phyloP scores from a whole-genome alignment of 2,329 filamentous ascomycete genomes.

The Neofusicoccum cordaticola region DNA sequence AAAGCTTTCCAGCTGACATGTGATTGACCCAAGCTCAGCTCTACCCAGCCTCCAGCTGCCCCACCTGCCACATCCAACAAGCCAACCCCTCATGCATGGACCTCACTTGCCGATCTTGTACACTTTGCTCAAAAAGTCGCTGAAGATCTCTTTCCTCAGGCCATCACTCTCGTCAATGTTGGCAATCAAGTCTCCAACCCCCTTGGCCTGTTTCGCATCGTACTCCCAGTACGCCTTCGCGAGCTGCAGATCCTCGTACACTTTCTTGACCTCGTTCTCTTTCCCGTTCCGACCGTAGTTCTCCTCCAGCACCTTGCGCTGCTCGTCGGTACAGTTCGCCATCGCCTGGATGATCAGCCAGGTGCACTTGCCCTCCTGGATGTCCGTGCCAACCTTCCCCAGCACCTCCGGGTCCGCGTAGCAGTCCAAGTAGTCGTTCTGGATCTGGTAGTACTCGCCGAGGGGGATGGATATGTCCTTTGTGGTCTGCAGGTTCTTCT shows the following conservation, averaged over 20 bases:
- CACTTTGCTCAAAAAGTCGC: conserved; percentile 89
- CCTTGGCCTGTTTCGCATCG: conserved; percentile 78
- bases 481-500: conserved; percentile 82
- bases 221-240: conserved; percentile 81
- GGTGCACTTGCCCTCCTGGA: conserved; percentile 99
- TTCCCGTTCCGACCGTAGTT: conserved; percentile 93
- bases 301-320: conserved; percentile 81
- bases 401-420: conserved; percentile 90
- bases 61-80: not conserved
- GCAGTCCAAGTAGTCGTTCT: conserved; percentile 98
- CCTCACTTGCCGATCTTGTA: conserved; percentile 95
- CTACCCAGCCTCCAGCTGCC: no score
- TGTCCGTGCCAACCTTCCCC: conserved; percentile 98
- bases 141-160: conserved; percentile 85
- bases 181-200: conserved; percentile 72
- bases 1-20: no score
- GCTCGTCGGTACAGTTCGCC: conserved; percentile 73
- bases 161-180: conserved; percentile 81
- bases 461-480: conserved; percentile 93
- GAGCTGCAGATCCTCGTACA: conserved; percentile 83
- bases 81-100: not conserved
- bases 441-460: conserved; percentile 98
- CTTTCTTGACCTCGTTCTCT: conserved; percentile 79
- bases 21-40: no score
- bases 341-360: conserved; percentile 97